phyloP scores from a whole-genome alignment of 345 rosid species.

The Gossypium bickii region DNA sequence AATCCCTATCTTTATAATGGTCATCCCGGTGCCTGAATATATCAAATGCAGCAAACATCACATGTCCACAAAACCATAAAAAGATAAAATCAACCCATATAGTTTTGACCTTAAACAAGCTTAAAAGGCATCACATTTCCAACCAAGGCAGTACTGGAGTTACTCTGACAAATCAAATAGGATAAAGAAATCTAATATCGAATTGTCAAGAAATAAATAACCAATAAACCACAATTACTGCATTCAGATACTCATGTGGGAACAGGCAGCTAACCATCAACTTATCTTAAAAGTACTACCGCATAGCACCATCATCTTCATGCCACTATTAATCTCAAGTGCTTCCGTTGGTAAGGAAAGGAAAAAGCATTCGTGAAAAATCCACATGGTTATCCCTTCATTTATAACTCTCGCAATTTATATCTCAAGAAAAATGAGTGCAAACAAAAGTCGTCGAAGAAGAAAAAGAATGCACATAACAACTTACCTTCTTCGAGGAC shows the following conservation, averaged over 20 bases:
- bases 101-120: neutral
- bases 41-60: neutral
- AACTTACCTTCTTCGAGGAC: constrained; percentile 44
- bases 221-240: neutral
- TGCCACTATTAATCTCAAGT: neutral
- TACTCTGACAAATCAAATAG: neutral
- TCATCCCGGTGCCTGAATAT: constrained; percentile 32
- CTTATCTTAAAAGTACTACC: neutral
- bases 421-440: neutral
- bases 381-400: neutral
- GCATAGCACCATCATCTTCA: neutral
- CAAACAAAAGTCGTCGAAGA: neutral
- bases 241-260: neutral
- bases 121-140: neutral
- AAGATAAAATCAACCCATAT: neutral
- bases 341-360: neutral
- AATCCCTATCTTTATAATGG: constrained; percentile 37
- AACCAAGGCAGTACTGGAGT: neutral
- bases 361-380: neutral
- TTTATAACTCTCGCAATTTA: neutral
- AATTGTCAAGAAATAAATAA: neutral
- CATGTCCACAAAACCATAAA: neutral
- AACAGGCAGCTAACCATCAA: neutral
- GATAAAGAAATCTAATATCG: neutral
- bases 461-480: neutral